phyloP scores from a whole-genome alignment of 1,284 basidiomycete genomes.

The Rhizoctonia solani region DNA sequence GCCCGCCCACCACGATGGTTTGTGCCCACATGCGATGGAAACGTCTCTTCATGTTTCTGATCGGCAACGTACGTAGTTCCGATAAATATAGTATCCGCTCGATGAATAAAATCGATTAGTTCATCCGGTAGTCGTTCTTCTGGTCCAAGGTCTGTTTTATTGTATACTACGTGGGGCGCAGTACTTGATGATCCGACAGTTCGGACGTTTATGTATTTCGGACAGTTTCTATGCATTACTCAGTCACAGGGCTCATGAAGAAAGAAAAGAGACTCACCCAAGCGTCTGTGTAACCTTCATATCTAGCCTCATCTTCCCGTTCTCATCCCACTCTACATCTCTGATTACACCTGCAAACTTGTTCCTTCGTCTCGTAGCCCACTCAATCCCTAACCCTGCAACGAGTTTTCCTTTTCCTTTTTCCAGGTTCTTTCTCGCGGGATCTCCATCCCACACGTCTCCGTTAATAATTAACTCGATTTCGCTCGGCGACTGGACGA shows the following conservation, averaged over 20 bases:
- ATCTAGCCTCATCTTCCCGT: constrained; percentile 45
- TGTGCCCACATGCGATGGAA: constrained; percentile 63
- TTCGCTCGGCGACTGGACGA: constrained; percentile 50
- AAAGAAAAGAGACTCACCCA: constrained; percentile 50
- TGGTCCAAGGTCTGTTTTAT: constrained; percentile 45
- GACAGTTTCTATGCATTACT: constrained; percentile 56
- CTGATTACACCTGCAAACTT: constrained; percentile 61
- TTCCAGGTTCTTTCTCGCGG: constrained; percentile 49
- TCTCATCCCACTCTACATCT: constrained; percentile 39
- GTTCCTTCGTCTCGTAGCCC: constrained; percentile 59
- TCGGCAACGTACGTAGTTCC: constrained; percentile 56
- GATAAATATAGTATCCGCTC: constrained; percentile 59
- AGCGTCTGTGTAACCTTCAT: constrained; percentile 59
- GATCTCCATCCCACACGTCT: constrained; percentile 60
- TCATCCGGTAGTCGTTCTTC: constrained; percentile 55
- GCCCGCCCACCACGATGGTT: constrained; percentile 64
- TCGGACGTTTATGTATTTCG: constrained; percentile 66
- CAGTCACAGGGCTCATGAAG: neutral
- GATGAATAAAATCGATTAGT: constrained; percentile 54
- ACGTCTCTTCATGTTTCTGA: constrained; percentile 46
- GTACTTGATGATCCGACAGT: constrained; percentile 51
- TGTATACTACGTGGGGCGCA: constrained; percentile 48
- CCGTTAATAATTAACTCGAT: constrained; percentile 52
- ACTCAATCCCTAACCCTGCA: constrained; percentile 65
- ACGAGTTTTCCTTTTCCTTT: constrained; percentile 45